Conservation (phyloP, 1,139 yeast species). For the Suhomyces wounanorum region DNA sequence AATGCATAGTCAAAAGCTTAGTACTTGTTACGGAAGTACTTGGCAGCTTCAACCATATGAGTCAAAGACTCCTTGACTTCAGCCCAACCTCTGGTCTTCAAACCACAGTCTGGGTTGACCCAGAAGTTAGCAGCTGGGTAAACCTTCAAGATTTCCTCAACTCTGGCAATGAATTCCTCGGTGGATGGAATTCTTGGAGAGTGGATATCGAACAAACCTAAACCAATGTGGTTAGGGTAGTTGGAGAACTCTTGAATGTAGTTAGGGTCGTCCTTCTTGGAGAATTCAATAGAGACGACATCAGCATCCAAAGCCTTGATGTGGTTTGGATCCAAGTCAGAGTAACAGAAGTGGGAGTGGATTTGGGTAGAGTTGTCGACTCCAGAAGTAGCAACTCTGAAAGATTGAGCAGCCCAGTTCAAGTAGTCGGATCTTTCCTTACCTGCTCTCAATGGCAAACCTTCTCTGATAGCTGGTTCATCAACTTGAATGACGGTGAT, state of each 20-base stretch:
- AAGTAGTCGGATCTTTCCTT: constrained; percentile 94
- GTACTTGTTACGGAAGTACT: constrained; percentile 71
- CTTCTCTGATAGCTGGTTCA: constrained; percentile 99
- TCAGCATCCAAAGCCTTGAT: constrained; percentile 99
- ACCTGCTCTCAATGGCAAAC: constrained; percentile 98
- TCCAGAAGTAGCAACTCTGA: constrained; percentile 99
- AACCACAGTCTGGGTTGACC: constrained; percentile 99
- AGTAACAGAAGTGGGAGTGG: constrained; percentile 99
- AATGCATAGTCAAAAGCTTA: constrained; percentile 19
- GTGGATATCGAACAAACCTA: constrained; percentile 98
- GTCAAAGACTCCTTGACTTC: constrained; percentile 85
- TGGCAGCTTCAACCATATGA: constrained; percentile 99
- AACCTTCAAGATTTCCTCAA: constrained; percentile 90
- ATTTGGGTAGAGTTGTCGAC: constrained; percentile 93
- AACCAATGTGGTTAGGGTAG: constrained; percentile 99
- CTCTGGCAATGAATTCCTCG: constrained; percentile 92
- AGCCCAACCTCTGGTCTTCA: constrained; percentile 96
- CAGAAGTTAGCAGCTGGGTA: constrained; percentile 98
- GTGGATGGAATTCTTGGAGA: constrained; percentile 99
- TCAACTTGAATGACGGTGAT: constrained; percentile 98
- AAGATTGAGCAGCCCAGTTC: constrained; percentile 99
- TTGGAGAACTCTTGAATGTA: constrained; percentile 96
- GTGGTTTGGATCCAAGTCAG: constrained; percentile 98
- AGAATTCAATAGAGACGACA: constrained; percentile 98
- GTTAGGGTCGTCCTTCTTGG: constrained; percentile 98